phyloP scores from a whole-genome alignment of 306 rosid species.

The Quercus dentata region DNA sequence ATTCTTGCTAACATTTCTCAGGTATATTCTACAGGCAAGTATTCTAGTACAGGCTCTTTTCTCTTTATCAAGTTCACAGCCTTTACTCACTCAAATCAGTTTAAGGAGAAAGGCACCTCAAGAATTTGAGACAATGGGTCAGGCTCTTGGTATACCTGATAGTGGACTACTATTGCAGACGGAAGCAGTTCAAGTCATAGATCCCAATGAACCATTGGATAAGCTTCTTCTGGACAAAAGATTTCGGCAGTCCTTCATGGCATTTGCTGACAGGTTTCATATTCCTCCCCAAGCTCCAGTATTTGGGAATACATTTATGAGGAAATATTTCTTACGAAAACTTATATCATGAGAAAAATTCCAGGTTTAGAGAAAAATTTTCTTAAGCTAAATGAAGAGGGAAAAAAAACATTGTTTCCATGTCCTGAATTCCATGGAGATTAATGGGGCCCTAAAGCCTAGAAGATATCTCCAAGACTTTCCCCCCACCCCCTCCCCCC shows the following conservation, averaged over 20 bases:
- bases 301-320: slow-evolving; percentile 2
- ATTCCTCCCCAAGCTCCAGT: slow-evolving; percentile 10
- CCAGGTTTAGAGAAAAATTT: background rate
- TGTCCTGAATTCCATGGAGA: background rate
- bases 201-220: slow-evolving; percentile 80
- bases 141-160: slow-evolving; percentile 94
- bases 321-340: background rate
- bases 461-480: background rate
- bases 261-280: slow-evolving; percentile 84
- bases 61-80: slow-evolving; percentile 94
- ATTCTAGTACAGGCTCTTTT: slow-evolving; percentile 75
- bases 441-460: background rate
- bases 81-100: slow-evolving; percentile 92
- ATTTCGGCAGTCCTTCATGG: slow-evolving; percentile 89
- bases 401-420: background rate
- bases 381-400: background rate
- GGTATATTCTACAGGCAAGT: slow-evolving; percentile 65
- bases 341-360: background rate
- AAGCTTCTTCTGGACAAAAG: slow-evolving; percentile 77
- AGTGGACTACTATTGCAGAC: slow-evolving; percentile 62
- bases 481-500: no score
- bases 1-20: slow-evolving; percentile 29
- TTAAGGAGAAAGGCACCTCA: slow-evolving; percentile 70
- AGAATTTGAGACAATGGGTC: slow-evolving; percentile 82
- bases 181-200: slow-evolving; percentile 50